Evolutionary conservation across 192 early-diverging fungal species (phyloP).

Genomic region (Rhizophlyctis rosea): DNA sequence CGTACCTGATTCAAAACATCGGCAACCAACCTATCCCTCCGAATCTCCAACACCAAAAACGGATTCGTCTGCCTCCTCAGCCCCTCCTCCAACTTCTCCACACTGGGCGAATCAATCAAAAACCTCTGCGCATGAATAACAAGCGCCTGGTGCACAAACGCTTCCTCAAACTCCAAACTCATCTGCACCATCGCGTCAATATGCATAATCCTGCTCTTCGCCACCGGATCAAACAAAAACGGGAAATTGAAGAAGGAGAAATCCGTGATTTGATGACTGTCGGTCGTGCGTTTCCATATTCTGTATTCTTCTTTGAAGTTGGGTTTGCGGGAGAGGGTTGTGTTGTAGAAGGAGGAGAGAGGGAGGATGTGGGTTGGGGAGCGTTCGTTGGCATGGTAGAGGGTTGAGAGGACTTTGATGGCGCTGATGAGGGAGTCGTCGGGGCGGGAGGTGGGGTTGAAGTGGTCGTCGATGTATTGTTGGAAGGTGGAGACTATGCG

Average conservation of each 20-base stretch:
- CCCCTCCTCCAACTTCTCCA: conserved; percentile 52
- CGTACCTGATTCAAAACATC: conserved; percentile 74
- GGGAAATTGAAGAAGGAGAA: conserved; percentile 72
- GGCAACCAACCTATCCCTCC: conserved; percentile 63
- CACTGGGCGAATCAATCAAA: conserved; percentile 48
- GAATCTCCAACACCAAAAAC: conserved; percentile 76
- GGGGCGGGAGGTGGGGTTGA: conserved; percentile 35
- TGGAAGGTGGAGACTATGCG: conserved; percentile 46
- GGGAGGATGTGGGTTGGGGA: conserved; percentile 35
- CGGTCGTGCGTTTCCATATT: conserved; percentile 60
- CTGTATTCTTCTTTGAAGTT: conserved; percentile 80
- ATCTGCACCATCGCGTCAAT: conserved; percentile 76
- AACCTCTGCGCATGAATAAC: conserved; percentile 72
- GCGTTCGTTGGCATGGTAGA: conserved; percentile 55
- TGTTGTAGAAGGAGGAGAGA: conserved; percentile 47
- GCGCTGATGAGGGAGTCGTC: conserved; percentile 49
- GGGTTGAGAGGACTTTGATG: conserved; percentile 46
- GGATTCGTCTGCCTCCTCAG: conserved; percentile 66
- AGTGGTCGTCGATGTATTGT: conserved; percentile 48
- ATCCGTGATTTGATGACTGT: conserved; percentile 35
- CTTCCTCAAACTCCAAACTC: conserved; percentile 76
- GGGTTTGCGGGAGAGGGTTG: conserved; percentile 36
- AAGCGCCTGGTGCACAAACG: conserved; percentile 76
- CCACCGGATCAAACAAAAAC: conserved; percentile 64
- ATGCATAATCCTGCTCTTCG: conserved; percentile 68